These are phyloP conservation scores for Candida sakaeoensis DNA, from an alignment of 805 yeast species.

Conservation along the genomic window DNA sequence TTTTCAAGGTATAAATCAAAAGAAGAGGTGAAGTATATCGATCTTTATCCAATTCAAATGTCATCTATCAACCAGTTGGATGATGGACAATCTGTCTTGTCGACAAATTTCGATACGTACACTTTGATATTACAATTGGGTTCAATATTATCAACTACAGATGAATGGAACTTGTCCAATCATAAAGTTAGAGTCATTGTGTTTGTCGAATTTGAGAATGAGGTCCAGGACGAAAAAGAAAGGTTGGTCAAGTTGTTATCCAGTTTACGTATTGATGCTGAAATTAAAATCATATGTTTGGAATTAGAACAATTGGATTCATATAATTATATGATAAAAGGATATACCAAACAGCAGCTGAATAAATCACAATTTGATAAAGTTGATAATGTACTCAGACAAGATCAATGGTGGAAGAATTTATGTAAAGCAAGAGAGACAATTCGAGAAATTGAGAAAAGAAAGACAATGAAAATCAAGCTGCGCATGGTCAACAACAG, in stretches of 20 bases:
- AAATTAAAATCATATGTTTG: slow-evolving; percentile 69
- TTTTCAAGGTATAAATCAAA: slow-evolving; percentile 7
- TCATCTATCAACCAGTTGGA: slow-evolving; percentile 70
- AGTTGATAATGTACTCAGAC: slow-evolving; percentile 48
- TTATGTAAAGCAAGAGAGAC: slow-evolving; percentile 54
- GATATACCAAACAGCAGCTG: slow-evolving; percentile 39
- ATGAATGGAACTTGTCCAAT: slow-evolving; percentile 75
- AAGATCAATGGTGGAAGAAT: slow-evolving; percentile 87
- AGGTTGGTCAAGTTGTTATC: slow-evolving; percentile 63
- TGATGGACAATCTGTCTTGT: slow-evolving; percentile 63
- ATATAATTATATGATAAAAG: slow-evolving; percentile 77
- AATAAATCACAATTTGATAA: slow-evolving; percentile 30
- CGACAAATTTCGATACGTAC: slow-evolving; percentile 94
- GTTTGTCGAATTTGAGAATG: slow-evolving; percentile 76
- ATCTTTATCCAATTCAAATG: slow-evolving; percentile 96
- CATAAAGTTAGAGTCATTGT: slow-evolving; percentile 78
- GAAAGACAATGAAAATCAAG: slow-evolving; percentile 15
- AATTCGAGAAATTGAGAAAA: slow-evolving; percentile 30
- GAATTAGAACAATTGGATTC: slow-evolving; percentile 50
- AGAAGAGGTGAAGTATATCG: slow-evolving; percentile 56
- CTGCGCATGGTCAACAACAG: slow-evolving; percentile 1
- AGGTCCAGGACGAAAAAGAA: slow-evolving; percentile 63
- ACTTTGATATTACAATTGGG: slow-evolving; percentile 92
- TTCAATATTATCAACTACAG: slow-evolving; percentile 88
- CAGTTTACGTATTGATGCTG: slow-evolving; percentile 81